Conservation (phyloP, 2,329 filamentous ascomycete species). For the Stachybotrys chartarum region DNA sequence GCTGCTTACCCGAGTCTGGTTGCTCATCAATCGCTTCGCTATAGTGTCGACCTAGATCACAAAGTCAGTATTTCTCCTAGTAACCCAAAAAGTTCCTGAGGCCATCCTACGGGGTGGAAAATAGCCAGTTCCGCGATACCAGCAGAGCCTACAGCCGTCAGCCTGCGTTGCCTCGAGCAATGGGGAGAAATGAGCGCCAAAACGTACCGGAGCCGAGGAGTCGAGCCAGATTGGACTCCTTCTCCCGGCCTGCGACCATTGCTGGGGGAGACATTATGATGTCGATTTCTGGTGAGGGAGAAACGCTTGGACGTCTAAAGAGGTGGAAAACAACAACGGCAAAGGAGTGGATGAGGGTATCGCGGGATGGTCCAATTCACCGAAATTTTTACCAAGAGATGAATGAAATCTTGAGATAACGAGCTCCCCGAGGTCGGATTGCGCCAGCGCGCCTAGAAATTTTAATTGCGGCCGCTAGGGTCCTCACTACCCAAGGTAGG, state of each 20-base stretch:
- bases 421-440: background rate
- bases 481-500: too few species aligned
- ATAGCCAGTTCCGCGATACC: conserved; percentile 89
- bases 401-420: background rate
- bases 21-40: conserved; percentile 98
- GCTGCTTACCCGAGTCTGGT: conserved; percentile 61
- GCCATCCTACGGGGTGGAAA: conserved; percentile 71
- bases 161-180: background rate
- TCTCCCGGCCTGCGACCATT: conserved; percentile 46
- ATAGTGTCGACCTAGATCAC: conserved; percentile 82
- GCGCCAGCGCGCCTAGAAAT: background rate
- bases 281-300: background rate
- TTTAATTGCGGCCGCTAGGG: background rate
- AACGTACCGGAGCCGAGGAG: conserved; percentile 79
- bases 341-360: background rate
- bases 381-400: background rate
- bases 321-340: conserved; percentile 1
- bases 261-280: conserved; percentile 52
- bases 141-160: conserved; percentile 61
- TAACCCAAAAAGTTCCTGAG: conserved; percentile 1
- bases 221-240: conserved; percentile 82
- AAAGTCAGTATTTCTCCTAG: background rate
- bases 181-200: background rate
- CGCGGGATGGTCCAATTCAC: background rate
- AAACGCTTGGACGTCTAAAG: background rate